Percentiles rank a stretch among this genome's conserved stretches.
These are phyloP conservation scores for Theileria orientalis DNA, from an alignment of 169 alveolate species.

Conservation along the genomic window DNA sequence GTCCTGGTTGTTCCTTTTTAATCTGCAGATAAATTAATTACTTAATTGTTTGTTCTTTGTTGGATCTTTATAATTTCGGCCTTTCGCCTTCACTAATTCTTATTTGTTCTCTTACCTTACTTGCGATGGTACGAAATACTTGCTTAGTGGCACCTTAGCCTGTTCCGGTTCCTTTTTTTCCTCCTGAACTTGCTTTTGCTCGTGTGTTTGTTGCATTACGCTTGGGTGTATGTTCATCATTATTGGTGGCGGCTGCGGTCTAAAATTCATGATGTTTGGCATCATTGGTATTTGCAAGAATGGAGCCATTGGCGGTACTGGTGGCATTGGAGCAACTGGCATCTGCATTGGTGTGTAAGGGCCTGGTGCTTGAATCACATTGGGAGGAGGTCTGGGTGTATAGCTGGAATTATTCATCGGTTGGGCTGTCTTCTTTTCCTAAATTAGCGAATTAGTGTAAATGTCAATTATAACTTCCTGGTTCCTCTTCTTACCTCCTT, in stretches of 20 bases:
- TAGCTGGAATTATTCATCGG: neutral
- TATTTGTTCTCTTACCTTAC: conserved; percentile 27
- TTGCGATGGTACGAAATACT: conserved; percentile 58
- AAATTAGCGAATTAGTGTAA: neutral
- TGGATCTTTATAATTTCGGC: no score
- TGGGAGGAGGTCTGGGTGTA: conserved; percentile 1
- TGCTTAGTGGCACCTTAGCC: conserved; percentile 31
- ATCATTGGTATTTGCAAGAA: neutral
- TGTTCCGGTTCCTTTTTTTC: neutral
- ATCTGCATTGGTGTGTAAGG: conserved; percentile 3
- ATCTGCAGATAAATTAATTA: neutral
- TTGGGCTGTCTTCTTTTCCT: neutral
- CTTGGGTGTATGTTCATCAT: conserved; percentile 32
- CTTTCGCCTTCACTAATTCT: no score
- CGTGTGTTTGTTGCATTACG: conserved; percentile 3
- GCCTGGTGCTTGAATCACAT: neutral
- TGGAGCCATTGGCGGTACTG: conserved; percentile 4
- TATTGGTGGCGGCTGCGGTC: conserved; percentile 19
- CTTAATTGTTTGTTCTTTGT: no score
- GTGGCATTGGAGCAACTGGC: neutral
- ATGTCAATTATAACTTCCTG: no score
- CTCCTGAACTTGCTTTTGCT: neutral
- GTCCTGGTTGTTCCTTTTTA: neutral
- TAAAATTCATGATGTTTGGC: neutral
- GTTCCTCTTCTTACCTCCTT: neutral